Conservation (phyloP, 2,329 filamentous ascomycete genomes). For the Ophiostoma montium region DNA sequence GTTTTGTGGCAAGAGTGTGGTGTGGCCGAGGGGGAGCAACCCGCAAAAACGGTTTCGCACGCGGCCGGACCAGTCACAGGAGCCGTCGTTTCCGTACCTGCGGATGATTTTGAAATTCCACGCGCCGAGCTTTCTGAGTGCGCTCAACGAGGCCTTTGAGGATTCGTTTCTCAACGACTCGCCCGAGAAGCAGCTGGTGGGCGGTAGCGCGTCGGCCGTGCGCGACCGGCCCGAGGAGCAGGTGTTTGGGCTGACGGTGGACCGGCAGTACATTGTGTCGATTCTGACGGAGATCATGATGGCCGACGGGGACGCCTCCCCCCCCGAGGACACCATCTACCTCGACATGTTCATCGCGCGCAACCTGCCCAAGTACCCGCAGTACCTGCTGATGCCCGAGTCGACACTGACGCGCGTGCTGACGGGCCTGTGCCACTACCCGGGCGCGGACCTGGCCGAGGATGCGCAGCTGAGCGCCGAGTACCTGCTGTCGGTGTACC, state of each 20-base stretch:
- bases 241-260: conserved; percentile 57
- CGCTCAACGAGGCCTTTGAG: conserved; percentile 94
- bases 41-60: conserved; percentile 48
- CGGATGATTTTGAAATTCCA: conserved; percentile 77
- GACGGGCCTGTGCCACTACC: conserved; percentile 70
- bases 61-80: conserved; percentile 34
- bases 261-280: conserved; percentile 82
- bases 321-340: conserved; percentile 73
- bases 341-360: conserved; percentile 97
- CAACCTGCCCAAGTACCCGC: conserved; percentile 90
- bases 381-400: conserved; percentile 83
- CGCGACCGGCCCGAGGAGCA: conserved; percentile 46
- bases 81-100: conserved; percentile 75
- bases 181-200: conserved; percentile 41
- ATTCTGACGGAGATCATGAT: conserved; percentile 81
- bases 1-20: conserved; percentile 68
- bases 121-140: conserved; percentile 82
- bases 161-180: conserved; percentile 82
- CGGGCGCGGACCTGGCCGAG: conserved; percentile 65
- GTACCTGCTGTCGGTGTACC: conserved; percentile 86
- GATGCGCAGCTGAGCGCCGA: conserved; percentile 96
- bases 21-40: conserved; percentile 56
- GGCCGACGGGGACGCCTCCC: conserved; percentile 44
- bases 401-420: conserved; percentile 72
- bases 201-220: conserved; percentile 31